phyloP scores from a whole-genome alignment of 352 stramenopile genomes.

The Thraustochytrium striatum region DNA sequence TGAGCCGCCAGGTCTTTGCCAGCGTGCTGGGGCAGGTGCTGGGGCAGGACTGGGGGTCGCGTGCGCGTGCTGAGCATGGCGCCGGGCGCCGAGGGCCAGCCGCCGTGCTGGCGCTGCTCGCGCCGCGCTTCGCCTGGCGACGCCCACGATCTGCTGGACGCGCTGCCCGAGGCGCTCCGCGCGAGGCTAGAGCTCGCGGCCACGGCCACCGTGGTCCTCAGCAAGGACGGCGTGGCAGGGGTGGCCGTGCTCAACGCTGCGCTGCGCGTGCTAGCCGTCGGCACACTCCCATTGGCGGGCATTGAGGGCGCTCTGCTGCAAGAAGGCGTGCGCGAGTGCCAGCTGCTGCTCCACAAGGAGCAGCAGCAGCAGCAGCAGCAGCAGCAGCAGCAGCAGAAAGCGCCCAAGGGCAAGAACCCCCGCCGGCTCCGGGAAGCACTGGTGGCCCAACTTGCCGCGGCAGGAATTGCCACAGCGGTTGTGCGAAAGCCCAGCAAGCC shows the following conservation, averaged over 20 bases:
- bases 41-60: not conserved
- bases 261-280: not conserved
- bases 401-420: not conserved
- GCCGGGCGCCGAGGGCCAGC: not conserved
- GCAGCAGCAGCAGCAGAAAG: not conserved
- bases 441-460: not conserved
- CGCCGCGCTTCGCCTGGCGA: not conserved
- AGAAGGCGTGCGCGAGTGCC: constrained; percentile 3
- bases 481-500: not conserved
- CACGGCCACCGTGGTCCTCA: not conserved
- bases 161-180: not conserved
- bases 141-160: not conserved
- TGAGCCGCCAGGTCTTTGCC: constrained; percentile 14
- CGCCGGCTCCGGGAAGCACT: not conserved
- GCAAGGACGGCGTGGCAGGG: not conserved
- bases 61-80: not conserved
- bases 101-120: not conserved
- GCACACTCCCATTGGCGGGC: not conserved
- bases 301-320: constrained; percentile 2
- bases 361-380: too few relatives aligned
- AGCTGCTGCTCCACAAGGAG: not conserved
- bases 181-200: not conserved
- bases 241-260: constrained; percentile 11
- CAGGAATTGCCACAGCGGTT: not conserved
- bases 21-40: constrained; percentile 3